Evolutionary conservation across 495 filamentous ascomycete genomes (phyloP), one percentile per base, ranked within the genome.

Genomic region (Aspergillus taichungensis): DNA sequence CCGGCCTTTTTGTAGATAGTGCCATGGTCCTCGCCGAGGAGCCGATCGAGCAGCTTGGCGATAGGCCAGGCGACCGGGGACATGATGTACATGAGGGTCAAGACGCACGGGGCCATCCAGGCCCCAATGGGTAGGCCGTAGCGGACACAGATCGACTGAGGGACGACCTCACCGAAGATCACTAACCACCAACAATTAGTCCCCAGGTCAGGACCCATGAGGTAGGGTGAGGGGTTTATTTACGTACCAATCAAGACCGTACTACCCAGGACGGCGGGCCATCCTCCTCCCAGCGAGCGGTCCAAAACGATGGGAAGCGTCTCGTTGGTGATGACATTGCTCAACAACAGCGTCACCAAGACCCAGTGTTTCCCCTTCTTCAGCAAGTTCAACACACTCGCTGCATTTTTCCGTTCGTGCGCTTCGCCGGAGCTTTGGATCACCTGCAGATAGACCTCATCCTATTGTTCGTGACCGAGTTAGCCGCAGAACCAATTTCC

Each of bases 291-390:
- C 12, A 98, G 77, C 44, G 87, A 91, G 30, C 94, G 77, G 65
- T 98, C 92, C 11, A 98, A 76, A 13, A 97, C 86, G 41, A 98
- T 94, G 18, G 92, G 92, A 6, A 98, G 76, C 0, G 92, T 92
- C 67, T 97, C 92, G 64, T 98, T 98, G 40, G 94, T 95, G 55
- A 98, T 96, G 56, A 97, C 92, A 66, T 98, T 98, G 54, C 88
- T 86, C 40, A 98, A 69, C 4, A 98, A 77, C 29, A 98, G 70
- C 9, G 92, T 98, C 30, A 98, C 92, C 43, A 98, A 71, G n/a
- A 98, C 92, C 92, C 92, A 98, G 64, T 98, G 92, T 56, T 98
- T 98, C 34, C 92, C 94, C 37, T 77, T 80, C 46, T 91, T 81
- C 37, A 98, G 63, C 11, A 98, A 71, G 24, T 78, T 76, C 48